Evolutionary conservation across 192 early-diverging fungal species (phyloP).

Genomic region (Coemansia sp.): DNA sequence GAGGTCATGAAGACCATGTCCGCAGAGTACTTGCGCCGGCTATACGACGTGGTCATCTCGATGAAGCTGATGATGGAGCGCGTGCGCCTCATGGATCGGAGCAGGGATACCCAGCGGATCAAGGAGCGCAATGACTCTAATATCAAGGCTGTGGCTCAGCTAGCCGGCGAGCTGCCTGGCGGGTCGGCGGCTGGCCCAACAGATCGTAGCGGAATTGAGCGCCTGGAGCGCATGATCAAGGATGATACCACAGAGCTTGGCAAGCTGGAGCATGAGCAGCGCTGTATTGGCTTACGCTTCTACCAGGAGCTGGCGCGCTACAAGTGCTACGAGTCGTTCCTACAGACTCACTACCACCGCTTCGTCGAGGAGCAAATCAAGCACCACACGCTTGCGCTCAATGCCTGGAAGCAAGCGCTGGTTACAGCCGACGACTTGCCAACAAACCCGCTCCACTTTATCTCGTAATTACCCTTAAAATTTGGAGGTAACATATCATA

Average conservation of each 20-base stretch:
- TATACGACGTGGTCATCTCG: slow-evolving; percentile 51
- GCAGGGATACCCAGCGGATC: slow-evolving; percentile 38
- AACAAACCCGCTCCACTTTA: slow-evolving; percentile 46
- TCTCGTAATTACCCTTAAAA: slow-evolving; percentile 21
- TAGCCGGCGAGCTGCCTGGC: slow-evolving; percentile 19
- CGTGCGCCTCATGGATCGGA: slow-evolving; percentile 41
- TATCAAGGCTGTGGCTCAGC: slow-evolving; percentile 29
- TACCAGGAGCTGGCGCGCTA: slow-evolving; percentile 53
- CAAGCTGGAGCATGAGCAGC: slow-evolving; percentile 46
- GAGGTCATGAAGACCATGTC: slow-evolving; percentile 53
- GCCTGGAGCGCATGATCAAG: slow-evolving; percentile 37
- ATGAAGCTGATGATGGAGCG: slow-evolving; percentile 57
- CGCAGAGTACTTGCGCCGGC: slow-evolving; percentile 50
- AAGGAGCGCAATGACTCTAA: slow-evolving; percentile 38
- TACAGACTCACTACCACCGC: slow-evolving; percentile 46
- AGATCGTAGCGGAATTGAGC: slow-evolving; percentile 39
- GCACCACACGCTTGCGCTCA: slow-evolving; percentile 52
- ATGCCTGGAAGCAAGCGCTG: slow-evolving; percentile 54
- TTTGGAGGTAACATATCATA: background rate
- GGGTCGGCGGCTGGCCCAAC: background rate
- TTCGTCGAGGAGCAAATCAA: slow-evolving; percentile 52
- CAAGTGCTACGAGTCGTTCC: slow-evolving; percentile 51
- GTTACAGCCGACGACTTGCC: slow-evolving; percentile 48
- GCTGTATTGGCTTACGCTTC: slow-evolving; percentile 47
- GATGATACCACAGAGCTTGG: slow-evolving; percentile 45